Percentiles rank a stretch among this genome's conserved stretches.
Conservation (phyloP, 2,329 filamentous ascomycete species). For the Cytospora piceicola region DNA sequence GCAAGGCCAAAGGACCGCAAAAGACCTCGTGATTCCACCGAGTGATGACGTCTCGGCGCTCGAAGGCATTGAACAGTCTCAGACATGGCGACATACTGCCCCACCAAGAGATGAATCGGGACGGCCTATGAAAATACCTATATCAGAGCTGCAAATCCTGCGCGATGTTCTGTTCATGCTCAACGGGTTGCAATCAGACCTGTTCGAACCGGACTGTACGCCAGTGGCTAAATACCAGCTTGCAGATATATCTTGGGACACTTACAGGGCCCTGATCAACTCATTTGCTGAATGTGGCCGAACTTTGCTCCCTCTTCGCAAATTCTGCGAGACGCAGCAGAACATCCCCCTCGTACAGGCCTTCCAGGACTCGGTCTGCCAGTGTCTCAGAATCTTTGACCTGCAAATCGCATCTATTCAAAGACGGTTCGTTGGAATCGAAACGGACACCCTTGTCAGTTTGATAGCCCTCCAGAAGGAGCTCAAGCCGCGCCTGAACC, state of each 20-base stretch:
- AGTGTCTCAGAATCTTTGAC: constrained; percentile 63
- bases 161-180: constrained; percentile 87
- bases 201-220: constrained; percentile 60
- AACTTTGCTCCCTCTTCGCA: constrained; percentile 50
- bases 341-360: constrained; percentile 67
- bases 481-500: constrained; percentile 55
- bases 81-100: constrained; percentile 49
- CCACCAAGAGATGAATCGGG: constrained; percentile 38
- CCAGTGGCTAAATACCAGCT: constrained; percentile 51
- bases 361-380: constrained; percentile 67
- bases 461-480: constrained; percentile 65
- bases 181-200: constrained; percentile 71
- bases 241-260: constrained; percentile 52
- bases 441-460: constrained; percentile 64
- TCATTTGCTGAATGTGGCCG: constrained; percentile 53
- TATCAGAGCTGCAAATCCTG: constrained; percentile 74
- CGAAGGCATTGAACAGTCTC: constrained; percentile 45
- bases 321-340: constrained; percentile 49
- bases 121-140: constrained; percentile 45
- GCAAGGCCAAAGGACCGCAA: constrained; percentile 35
- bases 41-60: constrained; percentile 41
- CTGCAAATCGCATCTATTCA: constrained; percentile 62
- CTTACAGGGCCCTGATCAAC: constrained; percentile 52
- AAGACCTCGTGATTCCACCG: constrained; percentile 39
- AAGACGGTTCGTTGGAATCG: constrained; percentile 58